These are phyloP conservation scores for Mycena venus DNA, from an alignment of 768 basidiomycete species.

Conservation along the genomic window DNA sequence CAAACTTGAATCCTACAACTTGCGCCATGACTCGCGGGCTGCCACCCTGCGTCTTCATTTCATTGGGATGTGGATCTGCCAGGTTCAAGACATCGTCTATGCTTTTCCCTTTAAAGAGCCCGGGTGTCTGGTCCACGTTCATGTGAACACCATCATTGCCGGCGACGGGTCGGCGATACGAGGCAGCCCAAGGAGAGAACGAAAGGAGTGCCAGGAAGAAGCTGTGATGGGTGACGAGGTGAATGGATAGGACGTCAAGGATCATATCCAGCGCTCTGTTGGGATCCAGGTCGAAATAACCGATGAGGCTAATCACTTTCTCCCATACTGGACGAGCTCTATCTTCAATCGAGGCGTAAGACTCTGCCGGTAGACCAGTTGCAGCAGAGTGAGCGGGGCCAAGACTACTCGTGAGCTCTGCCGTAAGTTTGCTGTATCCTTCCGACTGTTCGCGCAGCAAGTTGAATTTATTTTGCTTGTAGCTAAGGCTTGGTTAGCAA, in stretches of 20 bases:
- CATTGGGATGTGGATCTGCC: constrained; percentile 57
- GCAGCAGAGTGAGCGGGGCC: constrained; percentile 79
- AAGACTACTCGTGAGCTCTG: constrained; percentile 83
- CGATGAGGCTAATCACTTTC: constrained; percentile 88
- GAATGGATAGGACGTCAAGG: constrained; percentile 89
- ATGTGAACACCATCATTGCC: constrained; percentile 48
- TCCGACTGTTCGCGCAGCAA: constrained; percentile 97
- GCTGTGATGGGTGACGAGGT: constrained; percentile 84
- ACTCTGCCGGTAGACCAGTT: constrained; percentile 77
- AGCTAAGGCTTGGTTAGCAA: constrained; percentile 59
- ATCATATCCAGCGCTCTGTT: constrained; percentile 94
- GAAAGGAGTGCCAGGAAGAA: constrained; percentile 92
- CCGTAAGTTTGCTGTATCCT: constrained; percentile 93
- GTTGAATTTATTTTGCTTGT: constrained; percentile 99
- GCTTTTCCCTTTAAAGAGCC: constrained; percentile 67
- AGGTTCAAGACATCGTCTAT: constrained; percentile 76
- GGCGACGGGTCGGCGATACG: constrained; percentile 51
- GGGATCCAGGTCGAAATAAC: constrained; percentile 97
- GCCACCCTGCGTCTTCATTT: constrained; percentile 33
- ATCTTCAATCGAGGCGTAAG: constrained; percentile 67
- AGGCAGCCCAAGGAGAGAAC: constrained; percentile 88
- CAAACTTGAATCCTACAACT: constrained; percentile 98
- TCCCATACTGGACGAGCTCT: constrained; percentile 83
- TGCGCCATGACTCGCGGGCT: constrained; percentile 83
- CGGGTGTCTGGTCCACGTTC: constrained; percentile 52